Percentiles rank a stretch among this genome's conserved stretches.
Conservation (phyloP, 371 early-diverging fungal genomes). For the Entomophthora muscae region DNA sequence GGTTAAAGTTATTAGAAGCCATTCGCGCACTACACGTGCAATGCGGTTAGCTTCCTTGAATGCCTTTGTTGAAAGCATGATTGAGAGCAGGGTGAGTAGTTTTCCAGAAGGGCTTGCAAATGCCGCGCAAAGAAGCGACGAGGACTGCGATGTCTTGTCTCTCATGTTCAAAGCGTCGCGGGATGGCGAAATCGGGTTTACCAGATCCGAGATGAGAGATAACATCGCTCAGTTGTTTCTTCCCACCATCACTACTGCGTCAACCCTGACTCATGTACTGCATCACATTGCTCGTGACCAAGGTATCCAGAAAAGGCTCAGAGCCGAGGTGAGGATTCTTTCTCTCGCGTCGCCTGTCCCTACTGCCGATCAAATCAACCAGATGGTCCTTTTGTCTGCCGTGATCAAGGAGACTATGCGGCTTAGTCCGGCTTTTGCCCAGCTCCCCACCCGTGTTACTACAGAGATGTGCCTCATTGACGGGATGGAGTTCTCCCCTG, state of each 20-base stretch:
- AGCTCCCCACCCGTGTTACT: neutral
- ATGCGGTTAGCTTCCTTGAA: no score
- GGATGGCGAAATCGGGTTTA: neutral
- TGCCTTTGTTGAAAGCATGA: no score
- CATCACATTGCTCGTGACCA: neutral
- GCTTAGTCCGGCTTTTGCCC: neutral
- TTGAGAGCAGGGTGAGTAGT: no score
- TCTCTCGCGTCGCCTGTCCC: neutral
- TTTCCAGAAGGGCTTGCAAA: no score
- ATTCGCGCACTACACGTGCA: no score
- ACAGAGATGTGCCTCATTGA: neutral
- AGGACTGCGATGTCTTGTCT: neutral
- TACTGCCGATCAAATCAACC: neutral
- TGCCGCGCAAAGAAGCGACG: neutral
- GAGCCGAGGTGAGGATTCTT: neutral
- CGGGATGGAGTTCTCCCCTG: slow-evolving; percentile 7
- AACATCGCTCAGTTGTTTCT: neutral
- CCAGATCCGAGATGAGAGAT: neutral
- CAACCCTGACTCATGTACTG: neutral
- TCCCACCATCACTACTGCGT: slow-evolving; percentile 1
- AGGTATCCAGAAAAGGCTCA: neutral
- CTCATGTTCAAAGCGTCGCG: neutral
- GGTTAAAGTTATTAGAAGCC: no score
- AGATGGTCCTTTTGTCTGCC: neutral
- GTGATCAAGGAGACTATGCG: slow-evolving; percentile 3